Conservation (phyloP, 2,329 filamentous ascomycete genomes). For the Fusarium bulbicola region DNA sequence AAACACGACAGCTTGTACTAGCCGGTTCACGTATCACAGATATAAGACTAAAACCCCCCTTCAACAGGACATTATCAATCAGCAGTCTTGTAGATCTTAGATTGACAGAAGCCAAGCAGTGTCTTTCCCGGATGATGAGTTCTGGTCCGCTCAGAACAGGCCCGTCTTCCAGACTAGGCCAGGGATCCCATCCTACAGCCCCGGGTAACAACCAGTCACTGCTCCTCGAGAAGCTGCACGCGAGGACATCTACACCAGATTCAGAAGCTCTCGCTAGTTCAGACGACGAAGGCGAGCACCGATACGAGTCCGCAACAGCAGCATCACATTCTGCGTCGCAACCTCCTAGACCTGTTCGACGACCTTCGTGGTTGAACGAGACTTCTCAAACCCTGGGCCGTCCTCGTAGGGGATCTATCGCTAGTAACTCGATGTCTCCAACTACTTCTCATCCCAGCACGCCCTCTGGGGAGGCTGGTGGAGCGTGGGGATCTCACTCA, state of each 20-base stretch:
- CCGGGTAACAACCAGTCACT: slow-evolving; percentile 69
- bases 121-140: slow-evolving; percentile 56
- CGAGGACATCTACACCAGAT: slow-evolving; percentile 87
- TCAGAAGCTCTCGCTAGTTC: slow-evolving; percentile 94
- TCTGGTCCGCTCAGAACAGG: slow-evolving; percentile 60
- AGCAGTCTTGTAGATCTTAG: neutral
- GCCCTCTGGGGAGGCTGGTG: slow-evolving; percentile 71
- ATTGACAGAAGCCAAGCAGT: slow-evolving; percentile 19
- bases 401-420: slow-evolving; percentile 80
- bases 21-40: neutral
- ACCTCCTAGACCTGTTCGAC: slow-evolving; percentile 71
- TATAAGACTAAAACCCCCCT: neutral
- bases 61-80: neutral
- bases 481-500: slow-evolving; percentile 65
- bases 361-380: slow-evolving; percentile 89
- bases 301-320: slow-evolving; percentile 61
- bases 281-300: slow-evolving; percentile 85
- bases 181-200: slow-evolving; percentile 55
- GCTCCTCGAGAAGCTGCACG: slow-evolving; percentile 78
- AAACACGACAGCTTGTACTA: slow-evolving; percentile 7
- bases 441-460: slow-evolving; percentile 84
- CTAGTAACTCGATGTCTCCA: slow-evolving; percentile 79
- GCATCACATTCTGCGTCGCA: slow-evolving; percentile 48
- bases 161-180: slow-evolving; percentile 61
- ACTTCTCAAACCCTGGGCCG: slow-evolving; percentile 70